Evolutionary conservation across 805 yeast species (phyloP), one percentile per base, ranked within the genome.

Genomic region (Saturnispora saitoi): DNA sequence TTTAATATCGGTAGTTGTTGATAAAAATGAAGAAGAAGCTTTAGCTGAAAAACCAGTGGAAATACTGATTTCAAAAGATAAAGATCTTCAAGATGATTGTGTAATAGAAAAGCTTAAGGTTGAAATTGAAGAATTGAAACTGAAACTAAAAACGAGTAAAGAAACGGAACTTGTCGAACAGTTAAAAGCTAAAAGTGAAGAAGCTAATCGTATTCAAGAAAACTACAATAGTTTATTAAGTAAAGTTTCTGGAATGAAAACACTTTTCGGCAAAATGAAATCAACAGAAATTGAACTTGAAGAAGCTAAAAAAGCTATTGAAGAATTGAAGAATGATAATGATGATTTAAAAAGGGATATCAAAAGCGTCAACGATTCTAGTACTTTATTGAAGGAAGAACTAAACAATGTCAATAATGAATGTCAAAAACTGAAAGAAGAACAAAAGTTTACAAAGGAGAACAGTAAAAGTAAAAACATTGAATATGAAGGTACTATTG

Each of bases 211-310:
- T 29, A 70, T 76, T 28, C 78, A 81, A 55, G 68, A 71, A 1
- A 79, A 80, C 53, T 83, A 84, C 58, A 82, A 83, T 51, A 70
- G 75, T 4, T 64, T 86, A 30, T 63, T 86, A 51, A 77, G 77
- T 53, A 73, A 83, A 60, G 62, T 86, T 15, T 76, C 87, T 1
- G 76, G 86, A 2, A 84, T 85, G 91, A 85, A 83, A 55, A 68
- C 81, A 0, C 75, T 85, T 2, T 85, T 85, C 62, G 71, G 68
- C 36, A 84, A 85, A 54, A 83, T 84, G 86, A 82, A 84, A 58
- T 83, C 77, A 49, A 69, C 87, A 0, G 83, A 84, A 58, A 66
- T 63, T 3, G 86, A 83, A 55, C 62, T 75, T 20, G 72, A 65
- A 63, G 66, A 67, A 63, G 4, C 17, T 63, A 14, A 64, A 61